phyloP scores from a whole-genome alignment of 2,329 filamentous ascomycete genomes.

The Chrysoporthe cubensis region DNA sequence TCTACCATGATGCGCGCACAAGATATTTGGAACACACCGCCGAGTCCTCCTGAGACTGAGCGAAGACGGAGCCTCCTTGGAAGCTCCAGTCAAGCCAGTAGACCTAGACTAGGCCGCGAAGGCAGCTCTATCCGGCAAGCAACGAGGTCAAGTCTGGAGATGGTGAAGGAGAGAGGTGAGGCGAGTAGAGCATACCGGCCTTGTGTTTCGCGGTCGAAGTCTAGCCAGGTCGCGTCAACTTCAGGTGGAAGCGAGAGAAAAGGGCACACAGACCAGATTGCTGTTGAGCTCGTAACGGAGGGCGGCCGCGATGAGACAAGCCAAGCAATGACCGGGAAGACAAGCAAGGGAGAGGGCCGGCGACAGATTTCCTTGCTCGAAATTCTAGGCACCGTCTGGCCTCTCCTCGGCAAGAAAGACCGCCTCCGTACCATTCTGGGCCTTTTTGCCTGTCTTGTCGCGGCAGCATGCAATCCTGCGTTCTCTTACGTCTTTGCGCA shows the following conservation, averaged over 20 bases:
- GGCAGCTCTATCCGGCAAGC: not conserved
- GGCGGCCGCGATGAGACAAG: not conserved
- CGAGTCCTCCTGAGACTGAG: not conserved
- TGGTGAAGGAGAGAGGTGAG: slow-evolving; percentile 26
- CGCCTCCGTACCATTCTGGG: slow-evolving; percentile 62
- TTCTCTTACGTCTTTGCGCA: slow-evolving; percentile 79
- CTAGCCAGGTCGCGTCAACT: not conserved
- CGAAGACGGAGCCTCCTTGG: not conserved
- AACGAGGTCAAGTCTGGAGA: slow-evolving; percentile 23
- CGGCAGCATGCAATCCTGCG: slow-evolving; percentile 69
- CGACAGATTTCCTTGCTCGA: slow-evolving; percentile 43
- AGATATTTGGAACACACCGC: slow-evolving; percentile 5
- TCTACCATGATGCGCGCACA: slow-evolving; percentile 13
- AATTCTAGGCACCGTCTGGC: slow-evolving; percentile 75
- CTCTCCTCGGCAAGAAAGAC: slow-evolving; percentile 57
- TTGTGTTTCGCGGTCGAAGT: slow-evolving; percentile 1
- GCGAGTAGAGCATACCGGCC: slow-evolving; percentile 17
- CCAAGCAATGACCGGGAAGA: not conserved
- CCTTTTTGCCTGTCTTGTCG: slow-evolving; percentile 62
- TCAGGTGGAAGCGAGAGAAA: not conserved
- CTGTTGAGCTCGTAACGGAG: slow-evolving; percentile 6
- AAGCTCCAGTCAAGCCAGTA: not conserved
- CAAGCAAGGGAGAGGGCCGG: not conserved
- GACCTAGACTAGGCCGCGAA: not conserved
- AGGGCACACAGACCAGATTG: not conserved